Conservation (phyloP, 1,139 yeast species). For the Sugiyamaella sp. region DNA sequence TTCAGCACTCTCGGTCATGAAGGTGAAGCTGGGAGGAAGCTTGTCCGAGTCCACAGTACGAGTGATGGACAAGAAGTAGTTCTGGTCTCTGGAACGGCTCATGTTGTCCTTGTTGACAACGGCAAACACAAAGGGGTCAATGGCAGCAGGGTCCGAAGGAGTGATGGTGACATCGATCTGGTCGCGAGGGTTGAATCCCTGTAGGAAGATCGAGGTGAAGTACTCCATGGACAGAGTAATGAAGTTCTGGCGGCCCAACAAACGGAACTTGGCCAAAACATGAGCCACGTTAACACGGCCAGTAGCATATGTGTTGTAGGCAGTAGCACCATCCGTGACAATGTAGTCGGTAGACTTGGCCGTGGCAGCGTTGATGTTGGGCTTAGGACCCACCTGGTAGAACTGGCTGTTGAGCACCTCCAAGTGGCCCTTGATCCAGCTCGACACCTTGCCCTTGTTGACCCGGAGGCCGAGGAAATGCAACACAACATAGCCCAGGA, state of each 20-base stretch:
- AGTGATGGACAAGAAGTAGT: conserved; percentile 83
- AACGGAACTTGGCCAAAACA: conserved; percentile 60
- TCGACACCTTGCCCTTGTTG: conserved; percentile 60
- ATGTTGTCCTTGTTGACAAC: conserved; percentile 83
- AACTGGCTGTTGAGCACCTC: conserved; percentile 66
- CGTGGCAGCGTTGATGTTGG: conserved; percentile 36
- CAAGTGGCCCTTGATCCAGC: conserved; percentile 52
- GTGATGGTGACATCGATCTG: conserved; percentile 55
- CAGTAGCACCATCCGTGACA: conserved; percentile 70
- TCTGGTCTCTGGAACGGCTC: conserved; percentile 73
- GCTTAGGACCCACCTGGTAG: conserved; percentile 55
- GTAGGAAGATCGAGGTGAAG: conserved; percentile 57
- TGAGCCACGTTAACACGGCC: conserved; percentile 80
- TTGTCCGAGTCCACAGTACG: conserved; percentile 71
- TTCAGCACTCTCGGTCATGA: conserved; percentile 88
- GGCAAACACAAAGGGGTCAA: conserved; percentile 72
- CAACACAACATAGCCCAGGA: conserved; percentile 44
- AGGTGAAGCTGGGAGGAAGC: conserved; percentile 74
- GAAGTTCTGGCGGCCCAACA: conserved; percentile 81
- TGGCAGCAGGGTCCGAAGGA: conserved; percentile 54
- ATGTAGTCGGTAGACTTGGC: conserved; percentile 42
- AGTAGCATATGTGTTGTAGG: conserved; percentile 78
- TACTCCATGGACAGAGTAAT: conserved; percentile 64
- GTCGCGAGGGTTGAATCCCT: conserved; percentile 53
- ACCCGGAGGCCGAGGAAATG: conserved; percentile 59